Evolutionary conservation across 225 moss, liverwort and hornwort species (phyloP).

Genomic region (Physcomitrium patens): DNA sequence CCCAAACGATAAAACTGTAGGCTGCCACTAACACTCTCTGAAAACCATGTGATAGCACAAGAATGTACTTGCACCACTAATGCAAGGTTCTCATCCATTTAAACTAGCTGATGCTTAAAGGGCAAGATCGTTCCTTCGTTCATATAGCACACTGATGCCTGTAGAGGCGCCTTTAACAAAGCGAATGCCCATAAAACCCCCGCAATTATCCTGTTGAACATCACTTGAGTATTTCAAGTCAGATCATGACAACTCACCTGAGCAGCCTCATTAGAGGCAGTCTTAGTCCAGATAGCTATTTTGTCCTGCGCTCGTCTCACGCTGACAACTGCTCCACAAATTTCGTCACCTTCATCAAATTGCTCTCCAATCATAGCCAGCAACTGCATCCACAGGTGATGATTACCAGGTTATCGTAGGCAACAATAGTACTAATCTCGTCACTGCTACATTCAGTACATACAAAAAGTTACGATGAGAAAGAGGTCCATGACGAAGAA

Average conservation of each 20-base stretch:
- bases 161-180: no score
- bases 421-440: background rate
- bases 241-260: constrained; percentile 39
- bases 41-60: no score
- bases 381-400: constrained; percentile 39
- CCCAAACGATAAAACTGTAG: background rate
- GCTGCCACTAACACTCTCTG: background rate
- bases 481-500: background rate
- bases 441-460: background rate
- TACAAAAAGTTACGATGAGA: background rate
- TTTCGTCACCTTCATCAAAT: no score
- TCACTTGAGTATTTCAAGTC: background rate
- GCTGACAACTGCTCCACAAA: constrained; percentile 37
- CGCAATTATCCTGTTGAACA: no score
- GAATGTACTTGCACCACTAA: no score
- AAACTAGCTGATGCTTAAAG: no score
- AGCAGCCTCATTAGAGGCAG: constrained; percentile 10
- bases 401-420: background rate
- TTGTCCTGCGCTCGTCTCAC: constrained; percentile 66
- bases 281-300: constrained; percentile 24
- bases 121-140: no score
- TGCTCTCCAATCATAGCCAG: constrained; percentile 33
- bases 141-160: no score
- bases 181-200: background rate
- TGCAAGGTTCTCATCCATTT: no score